phyloP scores from a whole-genome alignment of 306 rosid genomes.

The Lagenaria siceraria region DNA sequence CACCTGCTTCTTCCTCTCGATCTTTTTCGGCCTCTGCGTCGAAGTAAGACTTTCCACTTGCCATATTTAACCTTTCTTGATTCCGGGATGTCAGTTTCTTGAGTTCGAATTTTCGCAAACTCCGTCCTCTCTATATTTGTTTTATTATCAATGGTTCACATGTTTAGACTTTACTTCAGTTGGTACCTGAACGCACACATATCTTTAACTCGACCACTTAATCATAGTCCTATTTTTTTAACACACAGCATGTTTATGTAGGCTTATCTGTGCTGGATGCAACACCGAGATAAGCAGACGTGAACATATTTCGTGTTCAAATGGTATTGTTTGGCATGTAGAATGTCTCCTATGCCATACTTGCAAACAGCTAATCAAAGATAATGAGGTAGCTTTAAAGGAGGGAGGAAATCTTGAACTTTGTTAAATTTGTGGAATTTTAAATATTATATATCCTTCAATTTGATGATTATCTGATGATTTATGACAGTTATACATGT shows the following conservation, averaged over 20 bases:
- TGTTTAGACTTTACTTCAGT: constrained; percentile 57
- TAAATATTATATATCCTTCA: background rate
- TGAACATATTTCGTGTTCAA: constrained; percentile 44
- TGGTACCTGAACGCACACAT: constrained; percentile 26
- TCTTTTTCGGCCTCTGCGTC: constrained; percentile 22
- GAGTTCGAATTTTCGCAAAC: background rate
- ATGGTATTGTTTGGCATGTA: constrained; percentile 74
- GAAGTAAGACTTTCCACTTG: background rate
- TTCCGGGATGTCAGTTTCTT: background rate
- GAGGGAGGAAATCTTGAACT: background rate
- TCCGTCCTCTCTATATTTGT: background rate
- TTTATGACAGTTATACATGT: constrained; percentile 60
- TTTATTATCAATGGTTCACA: background rate
- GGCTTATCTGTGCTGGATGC: constrained; percentile 86
- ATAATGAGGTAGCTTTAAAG: constrained; percentile 42
- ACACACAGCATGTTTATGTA: background rate
- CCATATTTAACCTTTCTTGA: background rate
- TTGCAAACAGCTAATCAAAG: constrained; percentile 69
- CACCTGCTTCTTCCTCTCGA: constrained; percentile 18
- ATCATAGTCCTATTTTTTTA: background rate
- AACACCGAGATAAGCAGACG: constrained; percentile 38
- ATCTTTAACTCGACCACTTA: background rate
- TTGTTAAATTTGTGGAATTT: background rate
- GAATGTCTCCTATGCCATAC: constrained; percentile 64
- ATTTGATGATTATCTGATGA: background rate